These are phyloP conservation scores for Mycena floridula DNA, from an alignment of 768 basidiomycete species.

Conservation along the genomic window DNA sequence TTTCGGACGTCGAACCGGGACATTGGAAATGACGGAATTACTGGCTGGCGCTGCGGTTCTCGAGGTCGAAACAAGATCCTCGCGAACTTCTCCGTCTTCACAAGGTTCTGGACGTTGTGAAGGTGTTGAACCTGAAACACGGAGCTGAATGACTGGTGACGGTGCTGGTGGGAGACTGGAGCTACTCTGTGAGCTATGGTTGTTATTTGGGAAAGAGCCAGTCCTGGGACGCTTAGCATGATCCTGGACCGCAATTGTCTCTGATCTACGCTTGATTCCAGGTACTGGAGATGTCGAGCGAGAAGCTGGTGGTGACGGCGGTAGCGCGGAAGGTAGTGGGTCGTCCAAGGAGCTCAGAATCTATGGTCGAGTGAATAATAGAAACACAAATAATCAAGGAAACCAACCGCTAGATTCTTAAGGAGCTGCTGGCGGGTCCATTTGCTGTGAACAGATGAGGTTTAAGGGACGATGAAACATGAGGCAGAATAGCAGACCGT, in stretches of 20 bases:
- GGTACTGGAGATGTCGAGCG: constrained; percentile 41
- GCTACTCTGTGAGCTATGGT: constrained; percentile 17
- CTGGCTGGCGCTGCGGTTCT: constrained; percentile 12
- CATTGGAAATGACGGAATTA: constrained; percentile 26
- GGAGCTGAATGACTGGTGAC: constrained; percentile 20
- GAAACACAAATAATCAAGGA: constrained; percentile 4
- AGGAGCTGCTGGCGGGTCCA: constrained; percentile 46
- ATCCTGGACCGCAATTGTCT: constrained; percentile 31
- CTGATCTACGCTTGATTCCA: constrained; percentile 42
- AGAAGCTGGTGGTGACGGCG: constrained; percentile 47
- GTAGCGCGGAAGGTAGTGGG: constrained; percentile 40
- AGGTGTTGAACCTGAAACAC: constrained; percentile 17
- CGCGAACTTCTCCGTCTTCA: constrained; percentile 51
- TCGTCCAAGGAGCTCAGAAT: constrained; percentile 34
- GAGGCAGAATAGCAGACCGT: constrained; percentile 6
- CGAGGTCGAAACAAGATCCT: constrained; percentile 29
- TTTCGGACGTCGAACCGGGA: constrained; percentile 64
- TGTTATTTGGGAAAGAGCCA: constrained; percentile 20
- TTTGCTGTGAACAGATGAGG: constrained; percentile 27
- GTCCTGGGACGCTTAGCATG: constrained; percentile 42
- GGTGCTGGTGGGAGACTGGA: constrained; percentile 12
- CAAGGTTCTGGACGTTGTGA: constrained; percentile 33
- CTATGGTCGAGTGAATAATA: constrained; percentile 20
- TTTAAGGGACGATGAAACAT: constrained; percentile 9
- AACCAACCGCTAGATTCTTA: constrained; percentile 38